Conservation (phyloP, 1,284 basidiomycete species). For the Irpex lacteus region DNA sequence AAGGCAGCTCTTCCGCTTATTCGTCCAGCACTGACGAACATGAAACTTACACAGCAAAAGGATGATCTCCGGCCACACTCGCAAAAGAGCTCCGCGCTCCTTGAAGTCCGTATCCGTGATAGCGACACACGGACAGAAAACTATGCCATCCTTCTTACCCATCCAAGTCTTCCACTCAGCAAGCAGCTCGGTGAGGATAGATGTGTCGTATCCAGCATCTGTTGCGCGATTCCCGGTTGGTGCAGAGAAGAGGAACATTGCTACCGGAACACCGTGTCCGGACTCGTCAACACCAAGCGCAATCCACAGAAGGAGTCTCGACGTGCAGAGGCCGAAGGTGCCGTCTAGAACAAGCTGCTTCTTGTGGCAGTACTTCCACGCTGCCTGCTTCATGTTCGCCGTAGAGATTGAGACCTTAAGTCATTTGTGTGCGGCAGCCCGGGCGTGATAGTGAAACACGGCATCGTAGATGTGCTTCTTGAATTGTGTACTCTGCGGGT, state of each 20-base stretch:
- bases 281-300: not conserved
- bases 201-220: not conserved
- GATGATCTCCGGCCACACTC: too few relatives aligned
- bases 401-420: conserved; percentile 28
- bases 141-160: too few relatives aligned
- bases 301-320: not conserved
- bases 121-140: too few relatives aligned
- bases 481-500: too few relatives aligned
- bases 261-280: not conserved
- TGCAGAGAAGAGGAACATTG: not conserved
- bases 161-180: too few relatives aligned
- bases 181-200: not conserved
- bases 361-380: conserved; percentile 29
- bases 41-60: too few relatives aligned
- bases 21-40: too few relatives aligned
- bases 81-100: too few relatives aligned
- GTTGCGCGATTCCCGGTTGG: not conserved
- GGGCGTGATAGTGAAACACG: too few relatives aligned
- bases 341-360: conserved; percentile 34
- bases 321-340: conserved; percentile 26
- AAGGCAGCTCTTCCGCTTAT: too few relatives aligned
- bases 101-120: too few relatives aligned
- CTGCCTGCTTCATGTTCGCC: conserved; percentile 29
- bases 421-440: not conserved
- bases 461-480: fast-evolving